phyloP scores from a whole-genome alignment of 2,329 filamentous ascomycete genomes.

The Colletotrichum tanaceti region DNA sequence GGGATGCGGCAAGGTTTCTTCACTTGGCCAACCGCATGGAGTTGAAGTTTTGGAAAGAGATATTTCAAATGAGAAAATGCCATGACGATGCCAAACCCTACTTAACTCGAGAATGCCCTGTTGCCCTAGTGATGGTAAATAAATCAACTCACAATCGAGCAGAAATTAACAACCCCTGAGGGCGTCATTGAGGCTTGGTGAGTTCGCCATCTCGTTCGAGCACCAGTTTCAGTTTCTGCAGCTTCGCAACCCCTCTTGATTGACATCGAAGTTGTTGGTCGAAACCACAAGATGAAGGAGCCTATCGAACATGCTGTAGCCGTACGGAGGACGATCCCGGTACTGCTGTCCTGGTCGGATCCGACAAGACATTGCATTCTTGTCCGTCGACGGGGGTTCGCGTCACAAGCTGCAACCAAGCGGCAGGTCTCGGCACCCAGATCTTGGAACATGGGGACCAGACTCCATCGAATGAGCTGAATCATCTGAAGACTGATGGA shows the following conservation, averaged over 20 bases:
- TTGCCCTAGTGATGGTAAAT: neutral
- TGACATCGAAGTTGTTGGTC: neutral
- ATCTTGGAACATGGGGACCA: neutral
- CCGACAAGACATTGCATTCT: neutral
- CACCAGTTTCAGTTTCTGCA: neutral
- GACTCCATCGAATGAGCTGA: neutral
- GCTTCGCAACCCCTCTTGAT: neutral
- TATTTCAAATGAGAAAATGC: neutral
- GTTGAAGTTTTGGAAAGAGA: neutral
- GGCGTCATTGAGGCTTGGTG: neutral
- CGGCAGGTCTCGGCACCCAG: neutral
- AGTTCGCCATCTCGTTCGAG: no score
- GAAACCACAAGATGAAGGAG: neutral
- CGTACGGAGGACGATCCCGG: neutral
- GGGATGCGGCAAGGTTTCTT: neutral
- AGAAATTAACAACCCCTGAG: no score
- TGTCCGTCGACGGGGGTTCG: neutral
- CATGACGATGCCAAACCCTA: neutral
- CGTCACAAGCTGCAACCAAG: neutral
- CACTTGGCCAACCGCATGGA: neutral
- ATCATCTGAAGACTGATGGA: no score
- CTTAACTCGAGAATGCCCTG: neutral
- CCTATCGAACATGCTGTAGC: no score
- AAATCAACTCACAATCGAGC: no score
- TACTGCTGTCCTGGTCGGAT: neutral